These are phyloP conservation scores for Nicotiana obtusifolia DNA, from an alignment of 257 asterid species.

Conservation along the genomic window DNA sequence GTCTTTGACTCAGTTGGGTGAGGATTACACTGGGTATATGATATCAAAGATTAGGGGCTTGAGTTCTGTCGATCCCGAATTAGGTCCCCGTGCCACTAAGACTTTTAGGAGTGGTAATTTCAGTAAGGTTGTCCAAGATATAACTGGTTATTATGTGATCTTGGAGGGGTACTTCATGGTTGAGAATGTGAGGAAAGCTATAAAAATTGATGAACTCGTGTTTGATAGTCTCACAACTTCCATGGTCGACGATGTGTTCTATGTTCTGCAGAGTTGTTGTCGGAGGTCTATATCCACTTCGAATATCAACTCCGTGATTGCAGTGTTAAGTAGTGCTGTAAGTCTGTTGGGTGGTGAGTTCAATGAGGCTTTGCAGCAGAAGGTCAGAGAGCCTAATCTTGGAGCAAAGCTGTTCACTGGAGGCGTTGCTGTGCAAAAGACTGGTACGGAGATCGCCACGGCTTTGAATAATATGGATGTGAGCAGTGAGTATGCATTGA, in stretches of 20 bases:
- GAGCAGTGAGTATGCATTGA: constrained; percentile 81
- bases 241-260: constrained; percentile 96
- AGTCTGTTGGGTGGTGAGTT: constrained; percentile 86
- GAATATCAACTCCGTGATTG: constrained; percentile 80
- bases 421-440: constrained; percentile 85
- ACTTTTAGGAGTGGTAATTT: constrained; percentile 92
- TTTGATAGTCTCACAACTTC: constrained; percentile 89
- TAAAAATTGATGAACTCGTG: constrained; percentile 83
- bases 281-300: constrained; percentile 83
- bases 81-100: constrained; percentile 80
- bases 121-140: constrained; percentile 75
- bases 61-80: constrained; percentile 79
- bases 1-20: constrained; percentile 73
- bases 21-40: constrained; percentile 90
- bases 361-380: constrained; percentile 86
- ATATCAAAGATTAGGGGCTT: constrained; percentile 70
- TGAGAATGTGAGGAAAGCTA: constrained; percentile 94
- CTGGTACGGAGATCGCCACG: constrained; percentile 83
- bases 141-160: constrained; percentile 81
- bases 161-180: constrained; percentile 97
- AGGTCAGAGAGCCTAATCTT: constrained; percentile 79
- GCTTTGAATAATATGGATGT: constrained; percentile 91
- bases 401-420: constrained; percentile 86
- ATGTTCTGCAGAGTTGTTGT: constrained; percentile 95
- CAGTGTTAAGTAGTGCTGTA: constrained; percentile 73